Conservation (phyloP, 768 basidiomycete genomes). For the Tricholoma sp. region DNA sequence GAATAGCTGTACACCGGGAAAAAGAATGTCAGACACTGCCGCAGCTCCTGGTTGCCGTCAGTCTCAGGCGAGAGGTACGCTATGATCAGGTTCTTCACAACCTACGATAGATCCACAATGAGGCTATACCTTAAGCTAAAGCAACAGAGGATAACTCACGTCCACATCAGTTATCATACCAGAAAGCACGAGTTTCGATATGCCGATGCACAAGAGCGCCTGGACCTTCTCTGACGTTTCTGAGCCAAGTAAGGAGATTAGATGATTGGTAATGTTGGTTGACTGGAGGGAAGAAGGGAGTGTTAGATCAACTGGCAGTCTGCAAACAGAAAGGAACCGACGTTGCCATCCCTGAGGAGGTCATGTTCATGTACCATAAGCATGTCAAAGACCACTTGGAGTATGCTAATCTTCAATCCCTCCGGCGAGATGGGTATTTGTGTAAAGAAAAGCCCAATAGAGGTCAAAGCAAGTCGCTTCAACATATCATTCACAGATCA, state of each 20-base stretch:
- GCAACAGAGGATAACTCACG: constrained; percentile 34
- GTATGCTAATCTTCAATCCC: constrained; percentile 58
- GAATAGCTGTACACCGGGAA: constrained; percentile 85
- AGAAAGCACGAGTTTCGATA: constrained; percentile 80
- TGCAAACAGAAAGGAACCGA: constrained; percentile 5
- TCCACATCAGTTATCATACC: constrained; percentile 70
- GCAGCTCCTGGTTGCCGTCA: constrained; percentile 71
- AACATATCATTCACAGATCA: neutral
- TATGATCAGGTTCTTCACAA: constrained; percentile 30
- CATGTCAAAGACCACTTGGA: constrained; percentile 83
- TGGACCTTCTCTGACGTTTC: constrained; percentile 57
- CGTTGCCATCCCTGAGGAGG: constrained; percentile 38
- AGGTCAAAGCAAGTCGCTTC: constrained; percentile 25
- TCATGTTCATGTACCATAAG: constrained; percentile 76
- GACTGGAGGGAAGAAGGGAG: constrained; percentile 11
- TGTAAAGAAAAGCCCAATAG: constrained; percentile 59
- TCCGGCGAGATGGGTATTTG: constrained; percentile 61
- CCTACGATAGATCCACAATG: constrained; percentile 38
- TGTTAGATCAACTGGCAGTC: neutral
- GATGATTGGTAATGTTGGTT: constrained; percentile 15
- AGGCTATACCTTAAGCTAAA: constrained; percentile 19
- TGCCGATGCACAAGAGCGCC: constrained; percentile 70
- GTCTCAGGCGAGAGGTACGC: constrained; percentile 81
- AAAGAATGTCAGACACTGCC: constrained; percentile 85
- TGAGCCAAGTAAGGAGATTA: constrained; percentile 32